Conservation (phyloP, 345 rosid species). For the Sapria himalayana region DNA sequence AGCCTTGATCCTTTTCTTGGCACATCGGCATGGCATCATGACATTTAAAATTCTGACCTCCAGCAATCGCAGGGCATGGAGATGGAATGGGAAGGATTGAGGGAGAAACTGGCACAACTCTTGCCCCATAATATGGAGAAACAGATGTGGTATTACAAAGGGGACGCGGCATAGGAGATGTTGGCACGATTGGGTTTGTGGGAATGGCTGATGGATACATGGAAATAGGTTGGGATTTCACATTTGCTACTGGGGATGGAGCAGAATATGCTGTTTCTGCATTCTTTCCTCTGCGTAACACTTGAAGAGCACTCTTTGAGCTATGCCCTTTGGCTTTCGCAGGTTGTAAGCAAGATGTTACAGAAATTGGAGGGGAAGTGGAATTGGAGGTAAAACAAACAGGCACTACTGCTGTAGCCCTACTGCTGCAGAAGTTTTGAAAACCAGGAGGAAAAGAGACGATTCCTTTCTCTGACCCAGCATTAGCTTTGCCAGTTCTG, state of each 20-base stretch:
- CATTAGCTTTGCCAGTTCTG: constrained; percentile 17
- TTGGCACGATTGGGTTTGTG: background rate
- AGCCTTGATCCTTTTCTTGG: constrained; percentile 1
- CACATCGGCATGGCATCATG: constrained; percentile 5
- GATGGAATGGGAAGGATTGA: constrained; percentile 1
- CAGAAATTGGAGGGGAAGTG: constrained; percentile 11
- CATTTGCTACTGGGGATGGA: constrained; percentile 22
- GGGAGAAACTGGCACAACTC: background rate
- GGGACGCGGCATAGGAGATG: background rate
- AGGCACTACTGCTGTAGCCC: constrained; percentile 9
- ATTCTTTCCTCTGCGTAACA: constrained; percentile 50
- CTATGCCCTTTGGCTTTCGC: constrained; percentile 20
- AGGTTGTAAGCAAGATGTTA: constrained; percentile 15
- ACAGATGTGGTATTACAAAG: constrained; percentile 2
- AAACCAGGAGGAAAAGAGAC: constrained; percentile 14
- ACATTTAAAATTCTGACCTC: constrained; percentile 7
- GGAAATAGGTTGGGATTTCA: constrained; percentile 12
- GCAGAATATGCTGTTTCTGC: constrained; percentile 12
- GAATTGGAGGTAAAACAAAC: constrained; percentile 12
- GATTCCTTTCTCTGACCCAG: constrained; percentile 16
- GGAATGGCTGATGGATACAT: constrained; percentile 8
- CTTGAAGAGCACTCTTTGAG: constrained; percentile 20
- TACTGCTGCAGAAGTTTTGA: constrained; percentile 9
- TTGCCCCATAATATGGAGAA: constrained; percentile 1
- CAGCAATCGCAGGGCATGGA: constrained; percentile 1